Base-by-base conservation (phyloP, 108 stramenopile species). In the Discostella pseudostelligera region DNA sequence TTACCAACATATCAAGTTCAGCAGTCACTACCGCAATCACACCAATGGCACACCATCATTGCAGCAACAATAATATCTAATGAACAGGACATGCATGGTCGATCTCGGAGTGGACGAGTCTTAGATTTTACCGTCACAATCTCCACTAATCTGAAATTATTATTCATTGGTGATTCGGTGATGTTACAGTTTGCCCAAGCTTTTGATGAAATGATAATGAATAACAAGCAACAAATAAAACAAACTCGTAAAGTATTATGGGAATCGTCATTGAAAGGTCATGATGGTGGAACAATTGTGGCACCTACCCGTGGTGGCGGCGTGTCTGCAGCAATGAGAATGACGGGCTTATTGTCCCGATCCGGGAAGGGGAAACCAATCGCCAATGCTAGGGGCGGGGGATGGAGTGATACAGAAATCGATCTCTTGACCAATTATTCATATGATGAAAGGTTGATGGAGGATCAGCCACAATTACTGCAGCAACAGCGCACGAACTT, bases 91-190 rank as follows among this genome's bases (percentile, higher is more conserved):
- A 2, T n/a, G 12, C 12, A 35, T 16, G 32, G 53, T 35, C 32
- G 32, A 2, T 5, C n/a, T 36, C 53, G 32, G 0, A n/a, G 10
- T 16, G 55, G 55, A 35, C 55, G 55, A 8, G 55, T 72, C 21
- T 19, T 72, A 3, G 70, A 72, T 25, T 65, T 72, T 44, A 56
- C 62, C 28, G 62, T 36, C 5, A 11, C 37, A 20, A 36, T 62
- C 7, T 46, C 55, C 36, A 72, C 70, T 11, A 43, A 72, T 21
- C 42, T 72, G 7, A 64, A 45, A 36, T 2, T 73, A 0, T 24
- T 73, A 28, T 26, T 67, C 44, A 58, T 73, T 19, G 72, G 72
- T 5, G 72, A 73, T 32, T 67, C 66, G 51, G 72, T 73, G 24
- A 39, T 58, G 35, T 21, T 73, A 26, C 72, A 73, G 25, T 35